Evolutionary conservation across 495 filamentous ascomycete genomes (phyloP).

Genomic region (Lasiosphaeria miniovina): DNA sequence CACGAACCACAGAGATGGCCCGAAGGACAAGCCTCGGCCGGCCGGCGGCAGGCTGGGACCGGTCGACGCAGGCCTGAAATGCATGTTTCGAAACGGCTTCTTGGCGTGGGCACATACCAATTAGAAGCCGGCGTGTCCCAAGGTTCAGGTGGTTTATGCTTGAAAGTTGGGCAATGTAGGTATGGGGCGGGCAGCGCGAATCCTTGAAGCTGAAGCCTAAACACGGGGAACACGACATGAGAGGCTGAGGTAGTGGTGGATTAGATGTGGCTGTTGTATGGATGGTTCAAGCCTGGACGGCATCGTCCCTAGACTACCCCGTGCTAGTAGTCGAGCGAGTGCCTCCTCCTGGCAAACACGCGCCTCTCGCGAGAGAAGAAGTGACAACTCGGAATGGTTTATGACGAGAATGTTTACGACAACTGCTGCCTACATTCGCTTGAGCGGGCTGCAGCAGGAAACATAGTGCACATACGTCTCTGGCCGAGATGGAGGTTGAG

Average conservation of each 20-base stretch:
- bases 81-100: conserved; percentile 23
- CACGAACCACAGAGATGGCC: conserved; percentile 1
- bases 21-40: neutral
- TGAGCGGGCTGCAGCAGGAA: too few species aligned
- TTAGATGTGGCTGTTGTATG: neutral
- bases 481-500: too few species aligned
- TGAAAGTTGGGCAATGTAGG: neutral
- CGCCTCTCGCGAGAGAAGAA: too few species aligned
- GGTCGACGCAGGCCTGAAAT: conserved; percentile 17
- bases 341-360: too few species aligned
- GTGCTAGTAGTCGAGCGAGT: too few species aligned
- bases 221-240: neutral
- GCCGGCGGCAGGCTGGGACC: neutral
- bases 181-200: neutral
- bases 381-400: too few species aligned
- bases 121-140: neutral
- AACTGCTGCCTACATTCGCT: too few species aligned
- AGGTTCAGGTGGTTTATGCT: neutral
- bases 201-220: neutral
- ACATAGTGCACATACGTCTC: too few species aligned
- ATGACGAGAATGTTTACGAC: too few species aligned
- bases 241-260: neutral
- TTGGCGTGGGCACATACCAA: neutral
- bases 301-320: too few species aligned
- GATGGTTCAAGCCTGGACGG: neutral